Evolutionary conservation across 2,329 filamentous ascomycete genomes (phyloP).

Genomic region (Cryphonectria carpinicola): DNA sequence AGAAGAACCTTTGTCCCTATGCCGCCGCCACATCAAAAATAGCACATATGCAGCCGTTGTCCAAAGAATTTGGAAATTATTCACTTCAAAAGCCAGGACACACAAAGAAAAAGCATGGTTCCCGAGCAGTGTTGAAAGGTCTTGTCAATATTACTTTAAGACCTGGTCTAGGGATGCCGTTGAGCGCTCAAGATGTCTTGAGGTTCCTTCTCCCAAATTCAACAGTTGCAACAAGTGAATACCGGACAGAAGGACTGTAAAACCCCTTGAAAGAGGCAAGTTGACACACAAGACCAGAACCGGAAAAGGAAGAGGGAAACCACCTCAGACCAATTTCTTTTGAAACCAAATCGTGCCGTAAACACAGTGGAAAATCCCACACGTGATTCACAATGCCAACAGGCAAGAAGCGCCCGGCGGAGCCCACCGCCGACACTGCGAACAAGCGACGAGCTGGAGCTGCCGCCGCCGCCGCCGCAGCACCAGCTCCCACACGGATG

Average conservation of each 20-base stretch:
- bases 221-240: neutral
- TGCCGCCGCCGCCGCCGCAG: no score
- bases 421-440: neutral
- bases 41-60: neutral
- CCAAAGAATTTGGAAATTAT: no score
- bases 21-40: neutral
- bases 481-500: neutral
- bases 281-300: neutral
- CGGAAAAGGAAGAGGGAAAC: neutral
- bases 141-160: neutral
- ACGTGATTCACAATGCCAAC: neutral
- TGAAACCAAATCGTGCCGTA: no score
- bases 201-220: neutral
- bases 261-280: neutral
- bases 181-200: neutral
- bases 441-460: neutral
- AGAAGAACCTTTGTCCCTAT: neutral
- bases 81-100: neutral
- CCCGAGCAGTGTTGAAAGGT: neutral
- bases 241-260: neutral
- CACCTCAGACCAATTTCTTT: neutral
- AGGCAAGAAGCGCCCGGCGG: conserved; percentile 15
- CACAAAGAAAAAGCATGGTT: neutral
- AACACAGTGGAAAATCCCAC: neutral
- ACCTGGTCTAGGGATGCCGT: neutral